Evolutionary conservation across 306 rosid genomes (phyloP), one percentile per base, ranked within the genome.

Genomic region (Cajanus cajan): DNA sequence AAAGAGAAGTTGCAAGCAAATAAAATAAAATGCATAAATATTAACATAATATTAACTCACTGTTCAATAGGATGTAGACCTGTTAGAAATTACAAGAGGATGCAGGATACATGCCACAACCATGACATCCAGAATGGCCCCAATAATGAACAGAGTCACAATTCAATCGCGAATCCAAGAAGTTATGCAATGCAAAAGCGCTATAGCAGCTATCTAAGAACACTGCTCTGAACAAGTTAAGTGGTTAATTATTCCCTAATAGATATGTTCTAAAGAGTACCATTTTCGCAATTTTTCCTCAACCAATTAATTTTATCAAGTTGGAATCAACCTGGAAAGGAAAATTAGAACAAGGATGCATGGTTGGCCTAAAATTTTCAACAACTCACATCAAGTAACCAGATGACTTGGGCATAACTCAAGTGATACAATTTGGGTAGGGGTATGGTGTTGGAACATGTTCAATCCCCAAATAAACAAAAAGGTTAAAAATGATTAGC

Each of bases 261-360:
- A 10, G 36, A 18, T 44, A 3, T 65, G 4, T 41, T 45, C 43
- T 18, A 43, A 41, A 19, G 71, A 21, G 14, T 44, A 21, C 63
- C 12, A 8, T 33, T 57, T 68, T 57, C 8, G 48, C 57, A 18
- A 43, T 31, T 57, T 57, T 55, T 33, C 31, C 78, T 43, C 34
- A 61, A 59, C 28, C 37, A 44, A 78, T 31, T 51, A 61, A 59
- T 11, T 68, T 62, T 68, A 19, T 63, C 45, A 82, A 59, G 28
- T 69, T 54, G 51, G 59, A 64, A 64, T 55, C 34, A 71, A 65
- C 62, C 66, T 72, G 65, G 50, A 71, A 57, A 18, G 14, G 4
- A 40, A 63, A 67, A 24, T 21, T 39, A 50, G 44, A 72, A 67
- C 50, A 45, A 51, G 39, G 68, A 44, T 25, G 72, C 51, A 67